Evolutionary conservation across 768 basidiomycete genomes (phyloP).

Genomic region (Podaxis pistillaris): DNA sequence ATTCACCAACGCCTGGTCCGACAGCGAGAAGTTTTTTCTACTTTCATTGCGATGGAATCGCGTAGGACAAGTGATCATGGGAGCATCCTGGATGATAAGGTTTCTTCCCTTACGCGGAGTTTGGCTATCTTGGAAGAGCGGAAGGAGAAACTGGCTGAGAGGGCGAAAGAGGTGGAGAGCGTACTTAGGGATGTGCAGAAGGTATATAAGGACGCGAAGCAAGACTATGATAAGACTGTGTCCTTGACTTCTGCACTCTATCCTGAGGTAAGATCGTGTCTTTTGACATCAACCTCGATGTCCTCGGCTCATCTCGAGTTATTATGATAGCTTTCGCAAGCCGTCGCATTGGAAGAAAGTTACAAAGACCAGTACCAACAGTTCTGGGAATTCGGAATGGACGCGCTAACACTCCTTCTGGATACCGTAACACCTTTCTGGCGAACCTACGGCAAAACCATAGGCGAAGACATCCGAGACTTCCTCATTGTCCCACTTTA

Average conservation of each 20-base stretch:
- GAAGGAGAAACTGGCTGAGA: slow-evolving; percentile 40
- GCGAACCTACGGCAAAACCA: slow-evolving; percentile 80
- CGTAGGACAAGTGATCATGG: slow-evolving; percentile 24
- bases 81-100: slow-evolving; percentile 54
- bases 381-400: slow-evolving; percentile 80
- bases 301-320: not conserved
- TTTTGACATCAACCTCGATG: not conserved
- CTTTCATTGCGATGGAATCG: slow-evolving; percentile 38
- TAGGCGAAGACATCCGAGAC: slow-evolving; percentile 75
- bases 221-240: slow-evolving; percentile 61
- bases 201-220: slow-evolving; percentile 56
- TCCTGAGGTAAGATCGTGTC: slow-evolving; percentile 55
- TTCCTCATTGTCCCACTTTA: slow-evolving; percentile 83
- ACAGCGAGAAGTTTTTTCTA: slow-evolving; percentile 54
- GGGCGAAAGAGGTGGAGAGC: slow-evolving; percentile 48
- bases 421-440: slow-evolving; percentile 80
- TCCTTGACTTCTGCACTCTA: slow-evolving; percentile 74
- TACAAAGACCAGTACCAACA: slow-evolving; percentile 80
- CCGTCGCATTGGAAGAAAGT: slow-evolving; percentile 72
- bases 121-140: slow-evolving; percentile 50
- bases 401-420: slow-evolving; percentile 70
- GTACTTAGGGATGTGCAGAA: slow-evolving; percentile 52
- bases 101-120: slow-evolving; percentile 46
- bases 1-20: slow-evolving; percentile 60
- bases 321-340: slow-evolving; percentile 56